Evolutionary conservation across 1,284 basidiomycete species (phyloP).

Genomic region (Ganoderma lucidum): DNA sequence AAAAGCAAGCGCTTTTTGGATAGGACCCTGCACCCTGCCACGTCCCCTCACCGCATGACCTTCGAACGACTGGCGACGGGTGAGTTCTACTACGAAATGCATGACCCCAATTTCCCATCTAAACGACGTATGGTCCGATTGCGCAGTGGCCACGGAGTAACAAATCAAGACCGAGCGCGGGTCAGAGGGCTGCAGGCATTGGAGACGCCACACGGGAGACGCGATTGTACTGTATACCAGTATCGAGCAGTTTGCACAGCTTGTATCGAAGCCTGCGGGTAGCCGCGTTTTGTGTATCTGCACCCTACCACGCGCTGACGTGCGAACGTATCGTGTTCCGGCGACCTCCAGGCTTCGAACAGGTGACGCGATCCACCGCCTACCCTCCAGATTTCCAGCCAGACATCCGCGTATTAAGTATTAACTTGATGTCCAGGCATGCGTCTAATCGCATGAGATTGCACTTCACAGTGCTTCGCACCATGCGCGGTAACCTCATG

Average conservation of each 20-base stretch:
- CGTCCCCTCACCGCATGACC: slow-evolving; percentile 24
- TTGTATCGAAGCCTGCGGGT: slow-evolving; percentile 29
- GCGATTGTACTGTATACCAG: slow-evolving; percentile 16
- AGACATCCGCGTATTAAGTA: slow-evolving; percentile 19
- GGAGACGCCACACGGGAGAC: slow-evolving; percentile 21
- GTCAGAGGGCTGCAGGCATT: slow-evolving; percentile 21
- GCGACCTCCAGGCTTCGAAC: slow-evolving; percentile 20
- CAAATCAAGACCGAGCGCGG: slow-evolving; percentile 14
- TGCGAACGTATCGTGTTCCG: slow-evolving; percentile 22
- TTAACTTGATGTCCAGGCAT: slow-evolving; percentile 20
- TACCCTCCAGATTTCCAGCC: slow-evolving; percentile 23
- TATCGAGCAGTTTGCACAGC: slow-evolving; percentile 19
- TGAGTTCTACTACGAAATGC: slow-evolving; percentile 19
- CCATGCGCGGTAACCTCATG: slow-evolving; percentile 41
- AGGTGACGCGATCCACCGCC: slow-evolving; percentile 24
- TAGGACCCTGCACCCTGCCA: slow-evolving; percentile 30
- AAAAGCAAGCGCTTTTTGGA: slow-evolving; percentile 31
- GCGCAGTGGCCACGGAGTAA: slow-evolving; percentile 27
- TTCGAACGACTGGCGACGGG: slow-evolving; percentile 14
- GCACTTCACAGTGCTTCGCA: slow-evolving; percentile 31
- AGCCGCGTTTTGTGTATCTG: slow-evolving; percentile 25
- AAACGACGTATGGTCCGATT: slow-evolving; percentile 25
- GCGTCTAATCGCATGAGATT: slow-evolving; percentile 23
- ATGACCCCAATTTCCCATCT: slow-evolving; percentile 16
- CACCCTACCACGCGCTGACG: slow-evolving; percentile 21